These are phyloP conservation scores for Arabis alpina DNA, from an alignment of 345 rosid species.

Conservation along the genomic window DNA sequence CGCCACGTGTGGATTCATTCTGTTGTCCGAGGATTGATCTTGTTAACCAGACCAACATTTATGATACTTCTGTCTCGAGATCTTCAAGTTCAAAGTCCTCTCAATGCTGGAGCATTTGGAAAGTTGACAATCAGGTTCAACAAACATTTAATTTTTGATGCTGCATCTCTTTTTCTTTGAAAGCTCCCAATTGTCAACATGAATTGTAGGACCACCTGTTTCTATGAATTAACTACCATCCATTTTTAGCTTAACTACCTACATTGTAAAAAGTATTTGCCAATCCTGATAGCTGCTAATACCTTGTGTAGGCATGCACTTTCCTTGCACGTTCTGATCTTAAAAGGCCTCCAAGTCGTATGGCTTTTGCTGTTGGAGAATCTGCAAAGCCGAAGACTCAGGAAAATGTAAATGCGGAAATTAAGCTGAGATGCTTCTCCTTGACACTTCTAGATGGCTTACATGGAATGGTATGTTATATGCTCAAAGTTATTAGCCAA, in stretches of 20 bases:
- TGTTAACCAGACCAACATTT: slow-evolving; percentile 80
- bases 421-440: slow-evolving; percentile 85
- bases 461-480: slow-evolving; percentile 82
- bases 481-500: slow-evolving; percentile 20
- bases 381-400: slow-evolving; percentile 82
- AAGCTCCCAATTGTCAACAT: slow-evolving; percentile 11
- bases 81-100: slow-evolving; percentile 74
- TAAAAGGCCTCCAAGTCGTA: slow-evolving; percentile 75
- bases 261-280: slow-evolving; percentile 31
- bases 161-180: slow-evolving; percentile 20
- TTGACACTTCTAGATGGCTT: slow-evolving; percentile 84
- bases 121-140: slow-evolving; percentile 96
- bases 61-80: slow-evolving; percentile 78
- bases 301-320: slow-evolving; percentile 82
- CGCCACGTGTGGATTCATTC: slow-evolving; percentile 63
- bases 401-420: slow-evolving; percentile 84
- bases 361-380: slow-evolving; percentile 87
- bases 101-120: slow-evolving; percentile 98
- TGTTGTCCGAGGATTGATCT: slow-evolving; percentile 98
- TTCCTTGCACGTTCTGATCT: slow-evolving; percentile 91
- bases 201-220: slow-evolving; percentile 13
- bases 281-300: slow-evolving; percentile 20
- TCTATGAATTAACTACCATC: slow-evolving; percentile 14
- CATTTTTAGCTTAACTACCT: slow-evolving; percentile 12
- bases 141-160: slow-evolving; percentile 25